Percentiles rank a stretch among this genome's conserved stretches.
Evolutionary conservation across 352 stramenopile species (phyloP).

Genomic region (Pythium guiyangense): DNA sequence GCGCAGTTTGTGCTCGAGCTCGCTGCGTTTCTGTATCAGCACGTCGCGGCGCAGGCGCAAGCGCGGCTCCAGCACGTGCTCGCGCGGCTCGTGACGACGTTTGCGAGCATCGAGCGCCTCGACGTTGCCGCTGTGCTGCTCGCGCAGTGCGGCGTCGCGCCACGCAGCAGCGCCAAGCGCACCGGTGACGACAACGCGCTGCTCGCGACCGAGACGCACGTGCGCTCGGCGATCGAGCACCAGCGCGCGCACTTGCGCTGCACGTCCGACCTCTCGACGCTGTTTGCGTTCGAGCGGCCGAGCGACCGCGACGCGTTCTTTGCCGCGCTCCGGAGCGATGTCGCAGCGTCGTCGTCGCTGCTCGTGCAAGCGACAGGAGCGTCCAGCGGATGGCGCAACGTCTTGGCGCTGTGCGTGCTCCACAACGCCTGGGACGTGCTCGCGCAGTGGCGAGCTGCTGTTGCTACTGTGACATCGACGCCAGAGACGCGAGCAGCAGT

Average conservation of each 20-base stretch:
- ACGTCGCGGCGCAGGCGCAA: conserved; percentile 16
- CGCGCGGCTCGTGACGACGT: conserved; percentile 22
- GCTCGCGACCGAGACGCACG: conserved; percentile 7
- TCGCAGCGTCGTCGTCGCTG: conserved; percentile 8
- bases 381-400: conserved; percentile 23
- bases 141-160: conserved; percentile 1
- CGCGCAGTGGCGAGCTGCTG: conserved; percentile 21
- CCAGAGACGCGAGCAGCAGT: not conserved
- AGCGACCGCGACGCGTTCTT: conserved; percentile 35
- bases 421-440: conserved; percentile 58
- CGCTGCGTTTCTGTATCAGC: conserved; percentile 22
- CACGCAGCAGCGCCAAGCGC: not conserved
- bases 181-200: conserved; percentile 1
- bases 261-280: conserved; percentile 37
- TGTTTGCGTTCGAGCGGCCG: conserved; percentile 35
- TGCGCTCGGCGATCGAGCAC: conserved; percentile 19
- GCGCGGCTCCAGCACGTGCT: conserved; percentile 28
- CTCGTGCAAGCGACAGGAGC: conserved; percentile 4
- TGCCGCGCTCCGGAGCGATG: conserved; percentile 23
- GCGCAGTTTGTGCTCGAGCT: conserved; percentile 28
- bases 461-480: conserved; percentile 13
- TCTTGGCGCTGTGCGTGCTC: conserved; percentile 48
- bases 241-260: conserved; percentile 50
- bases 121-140: conserved; percentile 4
- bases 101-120: conserved; percentile 20